Conservation (phyloP, 139 green algal genomes). For the Zygnema cylindricum region DNA sequence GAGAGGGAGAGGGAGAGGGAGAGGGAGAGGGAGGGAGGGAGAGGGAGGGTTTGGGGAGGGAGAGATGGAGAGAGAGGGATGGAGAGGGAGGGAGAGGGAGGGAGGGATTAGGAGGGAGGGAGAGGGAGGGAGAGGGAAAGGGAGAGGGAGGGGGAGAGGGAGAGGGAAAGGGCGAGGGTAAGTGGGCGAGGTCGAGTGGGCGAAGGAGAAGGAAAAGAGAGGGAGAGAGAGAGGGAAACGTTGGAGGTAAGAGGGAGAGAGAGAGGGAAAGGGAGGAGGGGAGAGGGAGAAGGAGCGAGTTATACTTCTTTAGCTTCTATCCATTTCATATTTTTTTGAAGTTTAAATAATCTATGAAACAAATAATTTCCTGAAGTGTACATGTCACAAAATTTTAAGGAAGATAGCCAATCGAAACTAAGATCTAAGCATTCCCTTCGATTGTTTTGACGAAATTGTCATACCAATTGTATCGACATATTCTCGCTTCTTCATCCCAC, state of each 20-base stretch:
- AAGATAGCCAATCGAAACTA: no score
- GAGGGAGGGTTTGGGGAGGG: neutral
- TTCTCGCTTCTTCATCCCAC: no score
- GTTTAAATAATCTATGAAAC: no score
- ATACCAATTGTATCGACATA: no score
- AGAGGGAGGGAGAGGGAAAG: neutral
- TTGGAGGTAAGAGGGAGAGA: neutral
- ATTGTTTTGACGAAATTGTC: no score
- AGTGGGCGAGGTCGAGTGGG: neutral
- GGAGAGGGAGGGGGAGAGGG: neutral
- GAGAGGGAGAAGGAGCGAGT: neutral
- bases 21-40: neutral
- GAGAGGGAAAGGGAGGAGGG: neutral
- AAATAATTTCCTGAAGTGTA: no score
- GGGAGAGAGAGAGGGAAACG: neutral
- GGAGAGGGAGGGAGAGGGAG: neutral
- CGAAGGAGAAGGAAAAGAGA: neutral
- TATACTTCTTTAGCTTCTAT: no score
- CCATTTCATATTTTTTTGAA: no score
- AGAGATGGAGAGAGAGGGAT: neutral
- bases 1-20: no score
- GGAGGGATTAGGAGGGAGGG: neutral
- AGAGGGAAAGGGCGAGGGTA: neutral
- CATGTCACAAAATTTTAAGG: no score
- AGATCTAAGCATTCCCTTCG: no score